Conservation (phyloP, 345 rosid species). For the Xanthoceras sorbifolium region DNA sequence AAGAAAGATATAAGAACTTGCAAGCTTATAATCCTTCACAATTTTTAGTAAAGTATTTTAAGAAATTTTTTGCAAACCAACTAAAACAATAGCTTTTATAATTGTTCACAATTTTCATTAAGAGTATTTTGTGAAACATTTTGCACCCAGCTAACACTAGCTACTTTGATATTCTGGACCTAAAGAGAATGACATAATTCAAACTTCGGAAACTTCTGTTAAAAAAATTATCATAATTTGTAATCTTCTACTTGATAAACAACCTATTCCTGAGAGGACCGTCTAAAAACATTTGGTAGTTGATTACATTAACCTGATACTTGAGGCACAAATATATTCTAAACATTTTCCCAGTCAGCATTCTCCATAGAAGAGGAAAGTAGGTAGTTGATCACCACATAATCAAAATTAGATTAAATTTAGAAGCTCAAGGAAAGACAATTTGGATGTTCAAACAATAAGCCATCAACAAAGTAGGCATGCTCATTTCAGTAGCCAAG, state of each 20-base stretch:
- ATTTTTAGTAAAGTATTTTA: too few relatives aligned
- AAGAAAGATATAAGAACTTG: neutral
- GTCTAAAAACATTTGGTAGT: neutral
- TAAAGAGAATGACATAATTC: neutral
- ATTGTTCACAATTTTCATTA: too few relatives aligned
- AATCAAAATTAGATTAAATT: slow-evolving; percentile 1
- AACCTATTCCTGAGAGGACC: neutral
- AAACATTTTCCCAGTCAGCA: neutral
- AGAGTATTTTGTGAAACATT: neutral
- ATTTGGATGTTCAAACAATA: neutral
- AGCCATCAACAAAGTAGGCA: neutral
- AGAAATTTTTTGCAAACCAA: too few relatives aligned
- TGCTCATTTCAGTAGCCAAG: neutral
- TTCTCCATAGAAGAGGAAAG: neutral
- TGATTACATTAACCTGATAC: neutral
- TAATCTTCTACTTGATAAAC: slow-evolving; percentile 2
- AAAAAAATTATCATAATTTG: neutral
- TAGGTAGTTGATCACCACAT: slow-evolving; percentile 2
- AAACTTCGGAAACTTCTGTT: neutral
- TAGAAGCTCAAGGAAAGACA: neutral
- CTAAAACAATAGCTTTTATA: neutral
- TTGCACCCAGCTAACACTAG: neutral
- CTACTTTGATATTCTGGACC: neutral
- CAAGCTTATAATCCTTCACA: too few relatives aligned
- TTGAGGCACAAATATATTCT: neutral